These are phyloP conservation scores for Lipomyces spencermartinsiae DNA, from an alignment of 805 yeast genomes.

Conservation along the genomic window DNA sequence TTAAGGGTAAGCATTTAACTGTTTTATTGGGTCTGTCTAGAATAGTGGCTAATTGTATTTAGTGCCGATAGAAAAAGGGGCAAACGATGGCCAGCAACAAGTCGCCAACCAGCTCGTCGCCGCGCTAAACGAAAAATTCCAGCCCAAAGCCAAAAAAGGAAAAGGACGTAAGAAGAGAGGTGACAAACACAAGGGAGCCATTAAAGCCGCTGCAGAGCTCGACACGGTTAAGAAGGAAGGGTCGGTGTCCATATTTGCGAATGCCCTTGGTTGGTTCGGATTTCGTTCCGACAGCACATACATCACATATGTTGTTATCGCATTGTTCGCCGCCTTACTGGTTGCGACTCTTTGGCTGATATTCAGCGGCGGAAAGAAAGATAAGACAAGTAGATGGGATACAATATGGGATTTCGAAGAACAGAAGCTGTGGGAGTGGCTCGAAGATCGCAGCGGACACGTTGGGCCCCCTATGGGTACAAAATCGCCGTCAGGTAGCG, in stretches of 20 bases:
- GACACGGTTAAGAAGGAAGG: background rate
- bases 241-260: background rate
- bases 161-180: slow-evolving; percentile 29
- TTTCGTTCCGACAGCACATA: slow-evolving; percentile 20
- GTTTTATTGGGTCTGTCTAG: background rate
- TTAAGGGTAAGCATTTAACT: slow-evolving; percentile 56
- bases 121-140: slow-evolving; percentile 44
- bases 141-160: slow-evolving; percentile 22
- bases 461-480: slow-evolving; percentile 42
- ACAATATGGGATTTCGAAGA: slow-evolving; percentile 52
- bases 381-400: slow-evolving; percentile 15
- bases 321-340: slow-evolving; percentile 7
- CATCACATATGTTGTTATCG: slow-evolving; percentile 26
- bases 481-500: background rate
- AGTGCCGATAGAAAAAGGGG: slow-evolving; percentile 79
- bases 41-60: background rate
- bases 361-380: slow-evolving; percentile 5
- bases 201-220: background rate
- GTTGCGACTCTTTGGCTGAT: background rate
- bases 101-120: slow-evolving; percentile 60
- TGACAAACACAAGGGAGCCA: slow-evolving; percentile 13
- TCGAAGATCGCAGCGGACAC: slow-evolving; percentile 52
- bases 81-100: slow-evolving; percentile 76
- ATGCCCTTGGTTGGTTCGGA: background rate
- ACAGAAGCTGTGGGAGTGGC: slow-evolving; percentile 75